Evolutionary conservation across 805 yeast species (phyloP), one percentile per base, ranked within the genome.

Genomic region (Groenewaldozyma tartarivorans): DNA sequence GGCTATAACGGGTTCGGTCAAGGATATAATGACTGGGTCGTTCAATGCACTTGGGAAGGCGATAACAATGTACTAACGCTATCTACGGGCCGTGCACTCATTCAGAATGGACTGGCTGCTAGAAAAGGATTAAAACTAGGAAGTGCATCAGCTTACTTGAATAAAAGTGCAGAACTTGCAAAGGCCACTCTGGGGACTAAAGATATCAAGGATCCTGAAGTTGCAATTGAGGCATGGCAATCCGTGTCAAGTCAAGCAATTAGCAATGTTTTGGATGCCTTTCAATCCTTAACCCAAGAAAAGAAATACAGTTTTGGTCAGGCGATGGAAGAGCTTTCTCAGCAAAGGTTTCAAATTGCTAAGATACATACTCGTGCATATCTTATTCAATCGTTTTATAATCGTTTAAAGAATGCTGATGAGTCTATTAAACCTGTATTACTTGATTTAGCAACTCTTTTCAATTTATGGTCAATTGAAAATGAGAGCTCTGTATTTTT

Each of bases 21-120:
- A 58, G 87, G 87, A 9, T 85, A 77, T 67, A 73, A 74, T 47
- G 96, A 88, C 61, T 90, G 94, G 85, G 95, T 83, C n/a, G 96
- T 88, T 32, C 96, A 88, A 66, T 87, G 95, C 63, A 88, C 96
- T 16, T 88, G 96, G 96, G 96, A 88, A 67, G 96, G 96, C 62
- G 96, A 88, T 62, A 88, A 88, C 67, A 87, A 79, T 55, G 81
- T 88, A 34, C 69, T 88, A 48, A 82, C 87, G 2, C 76, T 85
- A 62, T 79, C 86, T 40, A 75, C 86, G 44, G 96, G 95, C 43
- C 79, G 90, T 60, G 76, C 92, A 20, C 67, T 80, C 31, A 66
- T 79, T 48, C 81, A 74, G 59, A 62, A 66, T 43, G 68, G 69
- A 20, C 56, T 64, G 38, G 52, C 55, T 4, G 48, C 64, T 27